Evolutionary conservation across 2,329 filamentous ascomycete species (phyloP), one percentile per base, ranked within the genome.

Genomic region (Paracorniculantispora psalliotae): DNA sequence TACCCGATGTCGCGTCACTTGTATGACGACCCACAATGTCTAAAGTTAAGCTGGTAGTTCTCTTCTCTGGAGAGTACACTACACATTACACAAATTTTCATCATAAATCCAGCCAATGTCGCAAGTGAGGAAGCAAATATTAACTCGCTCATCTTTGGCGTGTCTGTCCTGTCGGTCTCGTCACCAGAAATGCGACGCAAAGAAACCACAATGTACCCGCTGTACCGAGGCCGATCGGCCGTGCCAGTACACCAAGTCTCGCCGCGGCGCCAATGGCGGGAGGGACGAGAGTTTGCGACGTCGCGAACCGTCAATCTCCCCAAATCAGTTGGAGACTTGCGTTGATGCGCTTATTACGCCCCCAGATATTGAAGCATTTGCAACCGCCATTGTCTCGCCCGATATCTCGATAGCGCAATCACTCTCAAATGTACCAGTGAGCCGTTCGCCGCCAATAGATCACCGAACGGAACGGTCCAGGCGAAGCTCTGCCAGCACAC

Each of bases 121-220:
- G 3, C 30, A 57, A 26, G 50, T 52, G 41, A 55, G 59, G 26
- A 49, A 60, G 44, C 50, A 56, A 37, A 44, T 54, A 12, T n/a
- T 59, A 9, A 59, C 66, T 13, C 66, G 67, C 41, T 73, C 70
- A 0, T 69, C 72, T 2, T 63, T 77, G 55, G 81, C 81, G 15
- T 83, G 80, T 65, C 75, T 81, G 10, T 75, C 76, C 28, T 83
- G 81, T 60, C 75, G 80, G 21, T 77, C 71, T 23, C 71, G 78
- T 35, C 81, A 83, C 66, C 67, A 82, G 37, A 81, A 81, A 63
- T 83, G 81, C 65, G 79, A 82, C 64, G 79, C 76, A 13, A 74
- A 73, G 30, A 73, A 75, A 17, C 78, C 79, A 5, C 73, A 72
- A 50, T 81, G 80, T 60, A 68, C 63, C 9, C 71, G 79, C 57